These are phyloP conservation scores for Cyclostephanos tholiformis DNA, from an alignment of 108 stramenopile genomes.

Conservation along the genomic window DNA sequence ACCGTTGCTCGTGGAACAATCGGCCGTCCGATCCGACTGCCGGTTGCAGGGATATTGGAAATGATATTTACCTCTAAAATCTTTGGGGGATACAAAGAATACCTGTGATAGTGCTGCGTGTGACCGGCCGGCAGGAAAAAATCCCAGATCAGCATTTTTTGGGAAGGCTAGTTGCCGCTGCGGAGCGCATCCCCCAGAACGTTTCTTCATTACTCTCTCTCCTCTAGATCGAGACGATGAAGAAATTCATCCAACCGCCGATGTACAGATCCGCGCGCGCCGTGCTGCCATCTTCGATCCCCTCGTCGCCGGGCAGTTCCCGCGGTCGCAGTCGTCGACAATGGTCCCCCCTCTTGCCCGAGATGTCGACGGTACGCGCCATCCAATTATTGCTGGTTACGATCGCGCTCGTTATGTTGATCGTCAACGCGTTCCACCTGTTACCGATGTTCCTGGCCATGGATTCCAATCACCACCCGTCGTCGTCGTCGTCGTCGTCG, in stretches of 20 bases:
- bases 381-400: constrained; percentile 20
- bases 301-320: constrained; percentile 6
- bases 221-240: constrained; percentile 1
- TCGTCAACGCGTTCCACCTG: constrained; percentile 17
- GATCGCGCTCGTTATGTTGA: constrained; percentile 16
- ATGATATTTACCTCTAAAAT: no score
- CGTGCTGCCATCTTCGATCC: constrained; percentile 25
- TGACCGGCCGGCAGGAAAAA: no score
- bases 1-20: no score
- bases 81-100: no score
- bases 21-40: no score
- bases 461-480: constrained; percentile 5
- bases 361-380: constrained; percentile 6
- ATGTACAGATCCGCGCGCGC: constrained; percentile 45
- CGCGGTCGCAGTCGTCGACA: constrained; percentile 13
- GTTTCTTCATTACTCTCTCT: no score
- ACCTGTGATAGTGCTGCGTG: no score
- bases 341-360: background rate
- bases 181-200: no score
- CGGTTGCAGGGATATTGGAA: no score
- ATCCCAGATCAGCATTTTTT: no score
- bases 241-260: constrained; percentile 19
- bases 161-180: no score
- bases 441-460: constrained; percentile 28
- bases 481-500: no score